phyloP scores from a whole-genome alignment of 176 grass and related monocot genomes.

The Carex myosuroides region DNA sequence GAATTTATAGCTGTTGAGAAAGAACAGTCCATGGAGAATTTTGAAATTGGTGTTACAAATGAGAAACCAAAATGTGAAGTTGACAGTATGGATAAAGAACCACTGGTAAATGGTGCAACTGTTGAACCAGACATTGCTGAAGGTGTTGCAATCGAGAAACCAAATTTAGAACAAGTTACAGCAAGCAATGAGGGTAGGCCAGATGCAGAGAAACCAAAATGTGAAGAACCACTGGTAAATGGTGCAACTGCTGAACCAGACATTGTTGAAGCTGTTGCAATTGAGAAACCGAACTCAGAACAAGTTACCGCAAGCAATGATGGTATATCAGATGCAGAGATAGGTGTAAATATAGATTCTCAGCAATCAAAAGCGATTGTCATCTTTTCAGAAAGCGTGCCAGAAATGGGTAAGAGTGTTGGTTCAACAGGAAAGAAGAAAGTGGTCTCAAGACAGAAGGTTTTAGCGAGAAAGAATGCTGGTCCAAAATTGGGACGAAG shows the following conservation, averaged over 20 bases:
- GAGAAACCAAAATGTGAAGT: neutral
- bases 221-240: too few species aligned
- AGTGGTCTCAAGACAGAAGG: neutral
- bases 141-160: neutral
- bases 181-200: too few species aligned
- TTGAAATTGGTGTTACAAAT: neutral
- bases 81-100: neutral
- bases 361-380: slow-evolving; percentile 1
- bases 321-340: neutral
- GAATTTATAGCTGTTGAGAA: neutral
- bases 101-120: neutral
- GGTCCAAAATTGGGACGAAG: neutral
- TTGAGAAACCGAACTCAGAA: neutral
- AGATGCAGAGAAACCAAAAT: too few species aligned
- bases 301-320: neutral
- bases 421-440: neutral
- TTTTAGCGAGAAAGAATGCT: neutral
- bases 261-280: too few species aligned
- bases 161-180: too few species aligned
- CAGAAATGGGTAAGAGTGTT: neutral
- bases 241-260: too few species aligned
- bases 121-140: neutral
- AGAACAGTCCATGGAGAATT: neutral
- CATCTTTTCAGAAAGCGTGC: neutral
- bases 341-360: neutral